Conservation (phyloP, 108 stramenopile genomes). For the Cyclotella cryptica region DNA sequence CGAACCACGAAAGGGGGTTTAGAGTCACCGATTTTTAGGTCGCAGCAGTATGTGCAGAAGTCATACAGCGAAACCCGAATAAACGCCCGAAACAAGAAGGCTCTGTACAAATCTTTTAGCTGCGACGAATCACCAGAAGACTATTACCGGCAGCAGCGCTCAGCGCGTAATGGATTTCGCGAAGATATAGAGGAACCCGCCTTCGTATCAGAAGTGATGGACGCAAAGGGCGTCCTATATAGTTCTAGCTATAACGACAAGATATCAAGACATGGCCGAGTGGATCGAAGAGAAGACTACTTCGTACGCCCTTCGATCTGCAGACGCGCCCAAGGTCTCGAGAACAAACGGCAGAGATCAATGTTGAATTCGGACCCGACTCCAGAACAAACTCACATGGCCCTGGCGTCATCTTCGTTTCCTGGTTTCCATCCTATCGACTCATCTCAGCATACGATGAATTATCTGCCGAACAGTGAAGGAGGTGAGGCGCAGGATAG, state of each 20-base stretch:
- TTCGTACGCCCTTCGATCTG: too few species aligned
- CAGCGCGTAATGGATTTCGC: not conserved
- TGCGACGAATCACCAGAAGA: not conserved
- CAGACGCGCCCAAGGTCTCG: too few species aligned
- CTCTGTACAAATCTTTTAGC: not conserved
- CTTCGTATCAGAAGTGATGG: not conserved
- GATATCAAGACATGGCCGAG: too few species aligned
- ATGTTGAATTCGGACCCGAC: not conserved
- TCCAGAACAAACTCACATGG: not conserved
- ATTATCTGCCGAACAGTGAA: not conserved
- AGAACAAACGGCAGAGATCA: not conserved
- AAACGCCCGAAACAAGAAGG: not conserved
- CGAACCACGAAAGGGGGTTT: not conserved
- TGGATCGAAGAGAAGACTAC: not conserved
- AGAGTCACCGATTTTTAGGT: not conserved
- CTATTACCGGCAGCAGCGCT: not conserved
- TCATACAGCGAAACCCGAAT: not conserved
- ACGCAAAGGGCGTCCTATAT: too few species aligned
- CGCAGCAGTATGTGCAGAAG: not conserved
- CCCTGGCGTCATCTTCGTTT: not conserved
- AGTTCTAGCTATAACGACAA: too few species aligned
- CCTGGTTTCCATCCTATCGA: not conserved
- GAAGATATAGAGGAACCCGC: not conserved
- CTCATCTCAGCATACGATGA: not conserved
- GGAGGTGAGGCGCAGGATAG: not conserved